phyloP scores from a whole-genome alignment of 805 yeast genomes.

The Spathaspora girioi region DNA sequence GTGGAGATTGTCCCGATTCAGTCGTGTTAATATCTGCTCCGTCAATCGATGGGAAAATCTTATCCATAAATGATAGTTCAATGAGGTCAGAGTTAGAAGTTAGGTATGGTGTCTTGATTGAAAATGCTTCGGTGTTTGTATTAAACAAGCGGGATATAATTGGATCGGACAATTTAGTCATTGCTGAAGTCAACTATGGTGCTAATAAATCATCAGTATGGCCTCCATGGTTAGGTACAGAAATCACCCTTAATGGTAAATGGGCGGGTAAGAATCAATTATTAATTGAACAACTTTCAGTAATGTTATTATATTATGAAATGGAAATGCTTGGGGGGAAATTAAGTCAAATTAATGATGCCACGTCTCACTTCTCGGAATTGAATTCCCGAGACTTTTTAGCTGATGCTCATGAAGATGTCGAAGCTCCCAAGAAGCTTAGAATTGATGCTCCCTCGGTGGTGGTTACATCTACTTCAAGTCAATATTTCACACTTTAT shows the following conservation, averaged over 20 bases:
- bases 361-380: not conserved
- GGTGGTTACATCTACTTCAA: constrained; percentile 64
- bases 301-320: constrained; percentile 55
- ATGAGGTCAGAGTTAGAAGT: constrained; percentile 43
- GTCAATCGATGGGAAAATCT: constrained; percentile 59
- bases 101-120: constrained; percentile 64
- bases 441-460: constrained; percentile 69
- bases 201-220: constrained; percentile 53
- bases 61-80: constrained; percentile 51
- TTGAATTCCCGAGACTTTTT: not conserved
- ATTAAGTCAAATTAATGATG: constrained; percentile 6
- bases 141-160: constrained; percentile 25
- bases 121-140: constrained; percentile 70
- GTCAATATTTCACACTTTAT: constrained; percentile 67
- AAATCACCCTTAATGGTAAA: constrained; percentile 47
- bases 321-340: constrained; percentile 24
- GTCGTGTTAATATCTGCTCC: constrained; percentile 74
- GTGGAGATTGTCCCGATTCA: constrained; percentile 42
- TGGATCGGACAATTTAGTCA: constrained; percentile 19
- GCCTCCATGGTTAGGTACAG: constrained; percentile 91
- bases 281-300: constrained; percentile 61
- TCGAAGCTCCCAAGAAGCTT: constrained; percentile 32
- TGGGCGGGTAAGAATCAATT: constrained; percentile 45
- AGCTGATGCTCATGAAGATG: not conserved
- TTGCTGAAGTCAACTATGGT: constrained; percentile 54